These are phyloP conservation scores for Alternaria triticina DNA, from an alignment of 2,329 filamentous ascomycete genomes.

Conservation along the genomic window DNA sequence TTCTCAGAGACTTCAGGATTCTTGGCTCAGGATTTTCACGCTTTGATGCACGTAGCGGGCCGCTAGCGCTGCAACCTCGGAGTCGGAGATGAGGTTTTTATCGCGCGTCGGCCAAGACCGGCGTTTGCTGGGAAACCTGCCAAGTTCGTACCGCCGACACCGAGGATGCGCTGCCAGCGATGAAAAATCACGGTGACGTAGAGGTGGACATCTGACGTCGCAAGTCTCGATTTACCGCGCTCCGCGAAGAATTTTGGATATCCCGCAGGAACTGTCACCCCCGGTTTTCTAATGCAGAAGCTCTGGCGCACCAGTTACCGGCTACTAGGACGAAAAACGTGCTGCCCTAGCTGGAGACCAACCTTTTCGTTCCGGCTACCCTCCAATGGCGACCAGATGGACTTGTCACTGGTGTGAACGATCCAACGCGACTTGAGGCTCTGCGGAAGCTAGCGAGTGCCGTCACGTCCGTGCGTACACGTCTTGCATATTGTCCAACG, in stretches of 20 bases:
- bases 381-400: neutral
- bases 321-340: neutral
- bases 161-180: neutral
- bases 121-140: constrained; percentile 7
- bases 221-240: neutral
- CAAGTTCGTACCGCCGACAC: neutral
- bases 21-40: constrained; percentile 19
- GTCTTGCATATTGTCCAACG: constrained; percentile 1
- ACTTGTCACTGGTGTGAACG: neutral
- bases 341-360: neutral
- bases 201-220: neutral
- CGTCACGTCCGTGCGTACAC: neutral
- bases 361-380: neutral
- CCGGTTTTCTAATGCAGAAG: neutral
- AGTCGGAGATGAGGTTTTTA: constrained; percentile 19
- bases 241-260: neutral
- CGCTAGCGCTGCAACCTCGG: constrained; percentile 34
- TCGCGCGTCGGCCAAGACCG: constrained; percentile 30
- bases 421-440: constrained; percentile 8
- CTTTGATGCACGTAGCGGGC: constrained; percentile 17
- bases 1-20: constrained; percentile 25
- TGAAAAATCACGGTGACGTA: neutral
- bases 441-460: constrained; percentile 7
- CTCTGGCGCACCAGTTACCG: neutral
- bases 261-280: neutral